Conservation (phyloP, 108 stramenopile species). For the Fragilaria radians region DNA sequence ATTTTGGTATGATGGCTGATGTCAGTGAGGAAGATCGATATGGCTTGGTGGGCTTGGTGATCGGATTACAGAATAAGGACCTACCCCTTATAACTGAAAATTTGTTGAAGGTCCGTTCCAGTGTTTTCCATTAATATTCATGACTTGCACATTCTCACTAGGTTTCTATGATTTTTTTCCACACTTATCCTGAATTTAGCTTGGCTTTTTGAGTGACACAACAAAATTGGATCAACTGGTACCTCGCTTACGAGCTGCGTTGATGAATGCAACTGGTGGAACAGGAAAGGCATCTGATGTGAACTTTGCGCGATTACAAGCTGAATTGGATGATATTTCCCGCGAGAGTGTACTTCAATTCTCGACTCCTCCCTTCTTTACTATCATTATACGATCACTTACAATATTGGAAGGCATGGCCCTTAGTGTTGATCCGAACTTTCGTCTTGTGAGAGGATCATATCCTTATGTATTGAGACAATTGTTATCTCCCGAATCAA, state of each 20-base stretch:
- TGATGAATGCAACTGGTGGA: constrained; percentile 76
- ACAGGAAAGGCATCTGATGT: constrained; percentile 86
- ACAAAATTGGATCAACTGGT: constrained; percentile 74
- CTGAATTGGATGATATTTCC: constrained; percentile 72
- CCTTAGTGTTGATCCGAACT: constrained; percentile 79
- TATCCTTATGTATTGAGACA: constrained; percentile 90
- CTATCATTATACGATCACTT: constrained; percentile 83
- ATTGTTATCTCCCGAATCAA: constrained; percentile 48
- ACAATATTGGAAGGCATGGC: constrained; percentile 91
- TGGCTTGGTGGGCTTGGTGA: constrained; percentile 82
- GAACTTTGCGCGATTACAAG: constrained; percentile 75
- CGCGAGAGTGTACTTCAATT: constrained; percentile 74
- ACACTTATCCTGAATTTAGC: constrained; percentile 21
- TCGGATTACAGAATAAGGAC: constrained; percentile 87
- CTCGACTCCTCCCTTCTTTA: constrained; percentile 86
- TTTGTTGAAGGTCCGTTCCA: constrained; percentile 63
- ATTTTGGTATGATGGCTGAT: constrained; percentile 95
- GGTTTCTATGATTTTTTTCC: constrained; percentile 4
- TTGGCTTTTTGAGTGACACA: constrained; percentile 82
- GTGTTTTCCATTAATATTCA: constrained; percentile 2
- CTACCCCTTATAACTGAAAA: constrained; percentile 77
- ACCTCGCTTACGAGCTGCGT: constrained; percentile 68
- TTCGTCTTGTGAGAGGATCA: constrained; percentile 84
- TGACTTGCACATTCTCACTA: not conserved
- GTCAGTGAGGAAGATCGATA: constrained; percentile 87